Evolutionary conservation across 305 asterid genomes (phyloP).

Genomic region (Fraxinus albicans): DNA sequence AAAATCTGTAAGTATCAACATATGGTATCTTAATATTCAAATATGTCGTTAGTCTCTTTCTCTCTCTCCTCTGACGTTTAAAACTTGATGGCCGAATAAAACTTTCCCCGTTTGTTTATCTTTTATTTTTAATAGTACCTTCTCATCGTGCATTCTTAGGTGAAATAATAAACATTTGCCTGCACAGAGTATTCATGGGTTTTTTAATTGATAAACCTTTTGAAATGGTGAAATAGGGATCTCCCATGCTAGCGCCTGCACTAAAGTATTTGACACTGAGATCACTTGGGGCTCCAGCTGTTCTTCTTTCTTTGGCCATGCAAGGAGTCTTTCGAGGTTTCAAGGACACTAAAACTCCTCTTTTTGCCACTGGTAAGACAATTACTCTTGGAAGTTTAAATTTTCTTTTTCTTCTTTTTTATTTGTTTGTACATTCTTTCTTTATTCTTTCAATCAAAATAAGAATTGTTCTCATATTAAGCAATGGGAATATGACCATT

Average conservation of each 20-base stretch:
- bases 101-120: neutral
- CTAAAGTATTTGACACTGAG: constrained; percentile 58
- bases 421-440: neutral
- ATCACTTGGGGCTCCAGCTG: constrained; percentile 80
- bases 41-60: neutral
- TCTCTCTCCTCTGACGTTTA: neutral
- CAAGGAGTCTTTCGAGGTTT: constrained; percentile 82
- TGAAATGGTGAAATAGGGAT: constrained; percentile 43
- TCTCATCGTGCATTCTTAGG: neutral
- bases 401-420: neutral
- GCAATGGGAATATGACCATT: neutral
- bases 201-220: neutral
- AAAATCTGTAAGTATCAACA: constrained; percentile 44
- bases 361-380: constrained; percentile 59
- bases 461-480: neutral
- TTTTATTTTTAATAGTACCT: neutral
- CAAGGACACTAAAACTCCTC: constrained; percentile 72
- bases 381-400: neutral
- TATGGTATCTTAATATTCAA: neutral
- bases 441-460: neutral
- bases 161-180: neutral
- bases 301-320: constrained; percentile 73
- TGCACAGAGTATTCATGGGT: neutral
- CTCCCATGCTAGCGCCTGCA: constrained; percentile 68
- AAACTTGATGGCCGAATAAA: neutral